A percentile compares a stretch with the other conserved stretches of the same genome.
Conservation (phyloP, 305 asterid species). For the Fraxinus dipetala region DNA sequence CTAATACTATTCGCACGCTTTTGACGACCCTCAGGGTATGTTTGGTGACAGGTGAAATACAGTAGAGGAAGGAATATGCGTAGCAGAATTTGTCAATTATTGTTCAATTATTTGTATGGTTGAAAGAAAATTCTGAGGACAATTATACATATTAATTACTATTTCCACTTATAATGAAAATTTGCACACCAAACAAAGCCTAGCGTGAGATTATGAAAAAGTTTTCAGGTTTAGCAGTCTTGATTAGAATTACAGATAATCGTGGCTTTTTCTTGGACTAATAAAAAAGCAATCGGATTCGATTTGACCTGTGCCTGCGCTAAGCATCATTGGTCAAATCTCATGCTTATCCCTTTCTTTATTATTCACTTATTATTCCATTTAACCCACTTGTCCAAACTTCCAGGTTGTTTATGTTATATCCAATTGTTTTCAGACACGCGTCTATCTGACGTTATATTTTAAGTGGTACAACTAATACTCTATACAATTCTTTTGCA, state of each 20-base stretch:
- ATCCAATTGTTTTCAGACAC: neutral
- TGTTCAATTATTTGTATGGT: neutral
- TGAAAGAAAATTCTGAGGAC: neutral
- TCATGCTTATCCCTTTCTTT: constrained; percentile 26
- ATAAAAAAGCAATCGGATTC: constrained; percentile 32
- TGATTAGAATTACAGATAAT: constrained; percentile 7
- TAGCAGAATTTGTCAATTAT: neutral
- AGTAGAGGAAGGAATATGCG: neutral
- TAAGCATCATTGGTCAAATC: constrained; percentile 31
- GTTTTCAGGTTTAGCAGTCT: neutral
- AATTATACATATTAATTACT: too few relatives aligned
- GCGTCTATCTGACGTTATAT: neutral
- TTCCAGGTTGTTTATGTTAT: neutral
- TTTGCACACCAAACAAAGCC: neutral
- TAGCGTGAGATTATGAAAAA: neutral
- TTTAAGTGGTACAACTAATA: too few relatives aligned
- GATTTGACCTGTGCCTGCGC: constrained; percentile 39
- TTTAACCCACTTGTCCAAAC: neutral
- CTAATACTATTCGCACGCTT: neutral
- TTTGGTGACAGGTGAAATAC: neutral
- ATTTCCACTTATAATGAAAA: neutral
- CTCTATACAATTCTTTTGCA: too few relatives aligned
- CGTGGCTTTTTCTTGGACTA: constrained; percentile 27
- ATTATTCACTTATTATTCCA: constrained; percentile 17
- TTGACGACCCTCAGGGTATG: neutral